A percentile compares a stretch with the other conserved stretches of the same genome.
Evolutionary conservation across 257 asterid genomes (phyloP).

Genomic region (Capsicum pubescens): DNA sequence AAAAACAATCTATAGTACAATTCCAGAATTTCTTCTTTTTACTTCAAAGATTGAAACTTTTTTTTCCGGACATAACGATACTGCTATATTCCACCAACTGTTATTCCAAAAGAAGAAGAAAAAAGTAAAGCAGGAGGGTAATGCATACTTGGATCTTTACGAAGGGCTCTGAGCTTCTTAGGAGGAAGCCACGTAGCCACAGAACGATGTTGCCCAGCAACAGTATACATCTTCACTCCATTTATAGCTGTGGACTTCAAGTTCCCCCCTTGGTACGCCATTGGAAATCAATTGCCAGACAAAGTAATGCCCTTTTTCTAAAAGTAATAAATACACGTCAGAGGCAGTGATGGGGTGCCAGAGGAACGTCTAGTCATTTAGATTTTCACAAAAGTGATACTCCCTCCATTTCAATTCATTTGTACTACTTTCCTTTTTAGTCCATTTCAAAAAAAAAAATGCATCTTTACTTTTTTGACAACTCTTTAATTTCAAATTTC

Average conservation of each 20-base stretch:
- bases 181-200: conserved; percentile 84
- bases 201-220: conserved; percentile 69
- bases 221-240: conserved; percentile 86
- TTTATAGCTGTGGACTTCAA: conserved; percentile 85
- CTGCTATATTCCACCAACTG: background rate
- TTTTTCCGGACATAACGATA: background rate
- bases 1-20: background rate
- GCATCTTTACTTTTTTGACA: no score
- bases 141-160: conserved; percentile 70
- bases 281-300: conserved; percentile 30
- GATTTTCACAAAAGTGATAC: no score
- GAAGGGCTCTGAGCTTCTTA: conserved; percentile 82
- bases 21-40: background rate
- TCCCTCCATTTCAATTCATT: no score
- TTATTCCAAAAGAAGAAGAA: background rate
- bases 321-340: no score
- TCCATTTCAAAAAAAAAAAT: no score
- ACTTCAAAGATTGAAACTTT: conserved; percentile 19
- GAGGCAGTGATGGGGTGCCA: no score
- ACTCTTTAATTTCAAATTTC: no score
- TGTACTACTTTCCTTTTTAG: no score
- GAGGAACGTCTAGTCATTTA: no score
- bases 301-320: background rate
- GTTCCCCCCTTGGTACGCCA: conserved; percentile 83
- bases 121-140: background rate